Base-by-base conservation (phyloP, 2,329 filamentous ascomycete species). In the Penicillium palitans region DNA sequence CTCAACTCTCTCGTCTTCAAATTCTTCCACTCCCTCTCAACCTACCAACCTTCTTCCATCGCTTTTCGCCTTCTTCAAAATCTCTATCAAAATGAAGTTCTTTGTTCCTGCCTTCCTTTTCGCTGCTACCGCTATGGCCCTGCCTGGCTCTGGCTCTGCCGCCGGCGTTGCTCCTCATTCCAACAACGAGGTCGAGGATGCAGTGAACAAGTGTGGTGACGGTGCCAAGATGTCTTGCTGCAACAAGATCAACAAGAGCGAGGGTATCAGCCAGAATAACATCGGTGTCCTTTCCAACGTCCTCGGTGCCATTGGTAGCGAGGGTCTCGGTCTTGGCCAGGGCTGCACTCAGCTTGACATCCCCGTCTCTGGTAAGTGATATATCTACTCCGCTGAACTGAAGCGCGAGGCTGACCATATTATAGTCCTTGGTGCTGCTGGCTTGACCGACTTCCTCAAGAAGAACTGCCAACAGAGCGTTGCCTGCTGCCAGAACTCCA, bases 381-480 rank as follows among this genome's bases (percentile, higher is more conserved):
- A 6, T 19, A 31, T 49, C 6, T 37, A 19, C 24, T 17, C 13
- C 3, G 24, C 2, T 7, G 2, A 17, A 27, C 8, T 10, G 0
- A 24, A 64, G 58, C 56, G 13, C 40, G 15, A 52, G 19, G 25
- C 40, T n/a, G 48, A 58, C 25, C 25, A 27, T 24, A 41, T 53
- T 55, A 21, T 66, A 50, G 62, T 66, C 37, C 33, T 57, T 13
- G 58, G 57, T 13, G 63, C 62, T 45, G 39, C 53, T 21, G 59
- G 57, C 6, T n/a, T 51, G 37, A 37, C 61, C 39, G 61, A 70
- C 44, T 59, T 71, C 15, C 46, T 71, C 45, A 62, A 68, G 56
- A 64, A 64, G 60, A 67, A 71, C 59, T 71, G 69, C 69, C 66
- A 70, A 63, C 66, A 69, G 56, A 68, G 65, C 61, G 61, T 71